Percentiles rank a stretch among this genome's conserved stretches.
Evolutionary conservation across 2,329 filamentous ascomycete genomes (phyloP).

Genomic region (Phaeomoniella chlamydospora): DNA sequence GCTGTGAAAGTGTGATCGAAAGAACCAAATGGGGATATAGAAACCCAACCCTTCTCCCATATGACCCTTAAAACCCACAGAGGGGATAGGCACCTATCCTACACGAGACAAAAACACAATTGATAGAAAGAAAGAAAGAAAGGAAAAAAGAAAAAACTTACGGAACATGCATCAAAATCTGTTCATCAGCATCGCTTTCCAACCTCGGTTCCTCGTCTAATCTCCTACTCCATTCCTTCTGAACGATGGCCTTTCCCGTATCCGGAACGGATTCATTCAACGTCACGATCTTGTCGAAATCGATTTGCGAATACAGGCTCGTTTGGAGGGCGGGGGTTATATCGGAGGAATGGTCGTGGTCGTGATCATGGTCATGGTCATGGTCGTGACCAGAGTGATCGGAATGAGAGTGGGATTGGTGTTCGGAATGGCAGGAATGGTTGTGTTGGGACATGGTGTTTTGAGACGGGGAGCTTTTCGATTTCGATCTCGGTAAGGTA

Average conservation of each 20-base stretch:
- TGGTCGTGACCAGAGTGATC: conserved; percentile 21
- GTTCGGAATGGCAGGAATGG: no score
- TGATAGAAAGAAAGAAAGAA: neutral
- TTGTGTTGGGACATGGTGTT: no score
- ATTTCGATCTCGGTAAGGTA: no score
- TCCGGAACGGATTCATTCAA: conserved; percentile 64
- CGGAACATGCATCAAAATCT: conserved; percentile 86
- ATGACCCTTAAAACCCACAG: no score
- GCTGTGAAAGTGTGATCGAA: no score
- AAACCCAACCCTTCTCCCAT: no score
- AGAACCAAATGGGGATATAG: no score
- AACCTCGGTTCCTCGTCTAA: conserved; percentile 59
- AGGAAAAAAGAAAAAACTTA: conserved; percentile 31
- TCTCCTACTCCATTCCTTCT: conserved; percentile 84
- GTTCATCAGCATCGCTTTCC: conserved; percentile 76
- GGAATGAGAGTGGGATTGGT: conserved; percentile 17
- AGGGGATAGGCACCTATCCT: no score
- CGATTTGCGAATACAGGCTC: conserved; percentile 81
- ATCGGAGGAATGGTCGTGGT: conserved; percentile 85
- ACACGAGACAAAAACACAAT: no score
- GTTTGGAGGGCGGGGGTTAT: conserved; percentile 81
- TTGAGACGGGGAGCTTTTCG: no score
- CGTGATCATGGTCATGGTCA: conserved; percentile 34
- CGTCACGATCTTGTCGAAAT: conserved; percentile 72
- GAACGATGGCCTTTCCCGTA: conserved; percentile 44